Base-by-base conservation (phyloP, 768 basidiomycete species). In the Daedaleopsis sinensis region DNA sequence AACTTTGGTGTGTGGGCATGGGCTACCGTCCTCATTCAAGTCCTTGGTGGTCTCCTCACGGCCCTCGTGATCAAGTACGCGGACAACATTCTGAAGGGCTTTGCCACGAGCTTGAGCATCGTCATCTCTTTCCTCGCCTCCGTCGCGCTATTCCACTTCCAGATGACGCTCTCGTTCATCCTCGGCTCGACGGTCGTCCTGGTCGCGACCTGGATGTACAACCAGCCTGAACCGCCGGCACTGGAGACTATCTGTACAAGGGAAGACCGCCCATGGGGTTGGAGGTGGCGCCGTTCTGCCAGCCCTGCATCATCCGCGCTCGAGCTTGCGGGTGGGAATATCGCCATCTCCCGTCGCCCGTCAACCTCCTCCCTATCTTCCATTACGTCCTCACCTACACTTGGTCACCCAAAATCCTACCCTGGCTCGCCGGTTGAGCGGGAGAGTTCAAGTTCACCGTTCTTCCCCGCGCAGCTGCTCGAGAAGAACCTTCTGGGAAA, bases 11-110 rank as follows among this genome's bases (percentile, higher is more conserved):
- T 78, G 21, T 94, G 93, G 92, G 95, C 95, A 35, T 93, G 94
- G 88, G 89, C 89, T 23, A 95, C 94, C 2, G 93, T 97, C 47
- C 71, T 82, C 42, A 88, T 92, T 19, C 94, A 97, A 75, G 94
- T 96, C 5, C 73, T 96, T 21, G 95, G 95, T n/a, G 95, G 95
- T 1, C 78, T 97, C 53, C 79, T 97, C 66, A 97, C 95, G 6
- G 95, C 95, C 2, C 78, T 96, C 74, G 95, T 96, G 42, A 96
- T 96, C 83, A 92, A 95, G 71, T 95, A 96, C 73, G 88, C 91
- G 50, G 93, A 93, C 73, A 96, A 95, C 74, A 91, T 90, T 65
- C 80, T 91, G 72, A 94, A 95, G 76, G 96, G 96, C 37, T 98
- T 98, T 70, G 96, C 96, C 12, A 98, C 96, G 5, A 92, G 90